phyloP scores from a whole-genome alignment of 1,284 basidiomycete species.

The Meira miltonrushii region DNA sequence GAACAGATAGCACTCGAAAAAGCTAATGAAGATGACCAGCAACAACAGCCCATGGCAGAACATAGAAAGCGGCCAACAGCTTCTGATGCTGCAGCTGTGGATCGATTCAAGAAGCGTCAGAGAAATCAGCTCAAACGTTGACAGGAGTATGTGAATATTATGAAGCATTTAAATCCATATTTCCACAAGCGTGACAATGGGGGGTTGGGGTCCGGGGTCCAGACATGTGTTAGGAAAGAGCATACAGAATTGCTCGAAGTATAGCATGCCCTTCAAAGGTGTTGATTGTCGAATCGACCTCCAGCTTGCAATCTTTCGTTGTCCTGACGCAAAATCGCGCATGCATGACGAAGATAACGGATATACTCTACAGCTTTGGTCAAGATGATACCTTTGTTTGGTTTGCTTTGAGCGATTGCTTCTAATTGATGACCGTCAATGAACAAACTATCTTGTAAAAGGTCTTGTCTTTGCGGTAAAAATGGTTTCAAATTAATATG shows the following conservation, averaged over 20 bases:
- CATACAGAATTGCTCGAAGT: too few relatives aligned
- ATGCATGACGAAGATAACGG: slow-evolving; percentile 44
- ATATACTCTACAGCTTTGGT: slow-evolving; percentile 51
- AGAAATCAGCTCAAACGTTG: slow-evolving; percentile 19
- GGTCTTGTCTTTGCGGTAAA: background rate
- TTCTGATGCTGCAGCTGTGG: slow-evolving; percentile 77
- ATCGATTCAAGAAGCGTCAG: slow-evolving; percentile 53
- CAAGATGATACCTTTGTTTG: slow-evolving; percentile 51
- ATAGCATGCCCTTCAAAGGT: too few relatives aligned
- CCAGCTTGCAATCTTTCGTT: slow-evolving; percentile 2
- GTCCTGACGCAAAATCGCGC: slow-evolving; percentile 17
- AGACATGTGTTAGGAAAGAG: background rate
- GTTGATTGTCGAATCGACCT: too few relatives aligned
- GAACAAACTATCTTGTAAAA: background rate
- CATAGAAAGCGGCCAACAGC: slow-evolving; percentile 65
- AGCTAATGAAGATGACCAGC: slow-evolving; percentile 54
- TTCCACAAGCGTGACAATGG: background rate
- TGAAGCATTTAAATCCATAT: background rate
- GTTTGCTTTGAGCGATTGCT: slow-evolving; percentile 46
- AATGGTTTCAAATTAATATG: slow-evolving; percentile 8
- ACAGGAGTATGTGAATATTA: slow-evolving; percentile 1
- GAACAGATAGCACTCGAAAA: slow-evolving; percentile 64
- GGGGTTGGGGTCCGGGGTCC: background rate
- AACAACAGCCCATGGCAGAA: background rate
- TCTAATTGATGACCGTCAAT: slow-evolving; percentile 28